Conservation (phyloP, 805 yeast genomes). For the Ogataea pignaliae region DNA sequence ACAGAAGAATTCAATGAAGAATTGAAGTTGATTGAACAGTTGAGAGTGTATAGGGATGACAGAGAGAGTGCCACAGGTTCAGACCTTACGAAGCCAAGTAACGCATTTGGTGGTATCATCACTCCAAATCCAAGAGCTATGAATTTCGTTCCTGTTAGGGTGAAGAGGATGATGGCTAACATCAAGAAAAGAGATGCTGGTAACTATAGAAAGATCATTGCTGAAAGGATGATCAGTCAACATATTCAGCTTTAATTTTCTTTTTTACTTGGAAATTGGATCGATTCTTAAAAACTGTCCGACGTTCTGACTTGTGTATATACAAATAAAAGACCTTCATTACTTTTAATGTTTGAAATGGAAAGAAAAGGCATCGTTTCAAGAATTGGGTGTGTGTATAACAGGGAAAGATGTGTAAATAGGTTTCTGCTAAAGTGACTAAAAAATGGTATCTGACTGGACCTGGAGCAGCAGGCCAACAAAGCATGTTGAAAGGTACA, state of each 20-base stretch:
- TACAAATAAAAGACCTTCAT: not conserved
- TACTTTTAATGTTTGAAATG: too few relatives aligned
- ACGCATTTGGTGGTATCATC: conserved; percentile 69
- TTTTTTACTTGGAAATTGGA: conserved; percentile 24
- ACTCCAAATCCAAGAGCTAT: conserved; percentile 51
- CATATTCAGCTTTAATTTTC: conserved; percentile 37
- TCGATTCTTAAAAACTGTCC: not conserved
- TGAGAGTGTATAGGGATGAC: conserved; percentile 48
- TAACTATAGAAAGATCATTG: conserved; percentile 20
- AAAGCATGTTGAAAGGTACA: too few relatives aligned
- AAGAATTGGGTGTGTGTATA: too few relatives aligned
- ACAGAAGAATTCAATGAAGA: conserved; percentile 32
- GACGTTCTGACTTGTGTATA: too few relatives aligned
- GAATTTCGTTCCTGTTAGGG: conserved; percentile 56
- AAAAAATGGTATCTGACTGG: too few relatives aligned
- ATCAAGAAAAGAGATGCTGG: conserved; percentile 34
- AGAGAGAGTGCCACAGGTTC: conserved; percentile 53
- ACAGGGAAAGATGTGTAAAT: too few relatives aligned
- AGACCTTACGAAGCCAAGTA: conserved; percentile 61
- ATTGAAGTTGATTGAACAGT: conserved; percentile 36
- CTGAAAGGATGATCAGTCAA: conserved; percentile 35
- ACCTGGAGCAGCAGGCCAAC: too few relatives aligned
- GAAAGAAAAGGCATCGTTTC: too few relatives aligned
- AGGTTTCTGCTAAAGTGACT: too few relatives aligned
- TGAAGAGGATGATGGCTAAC: conserved; percentile 43